Evolutionary conservation across 139 green algal species (phyloP).

Genomic region (Chlamydomonas urium): DNA sequence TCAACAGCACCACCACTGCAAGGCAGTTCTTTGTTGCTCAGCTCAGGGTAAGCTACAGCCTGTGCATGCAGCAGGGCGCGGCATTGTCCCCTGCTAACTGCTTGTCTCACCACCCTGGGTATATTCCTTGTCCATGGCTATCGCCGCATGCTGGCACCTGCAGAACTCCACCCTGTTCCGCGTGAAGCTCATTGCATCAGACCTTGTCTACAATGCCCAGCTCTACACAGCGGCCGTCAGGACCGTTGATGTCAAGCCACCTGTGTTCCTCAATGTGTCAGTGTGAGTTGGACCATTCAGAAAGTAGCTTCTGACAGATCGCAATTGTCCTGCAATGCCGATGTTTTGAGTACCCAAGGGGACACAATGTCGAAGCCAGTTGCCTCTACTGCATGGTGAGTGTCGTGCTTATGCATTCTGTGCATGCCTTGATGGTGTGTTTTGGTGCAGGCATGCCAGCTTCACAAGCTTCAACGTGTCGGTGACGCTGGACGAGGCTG

Average conservation of each 20-base stretch:
- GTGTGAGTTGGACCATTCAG: neutral
- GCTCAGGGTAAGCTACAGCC: neutral
- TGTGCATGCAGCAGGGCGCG: too few relatives aligned
- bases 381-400: too few relatives aligned
- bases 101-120: too few relatives aligned
- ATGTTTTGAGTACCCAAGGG: too few relatives aligned
- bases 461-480: constrained; percentile 30
- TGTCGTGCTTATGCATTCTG: too few relatives aligned
- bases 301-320: too few relatives aligned
- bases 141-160: neutral
- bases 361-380: too few relatives aligned
- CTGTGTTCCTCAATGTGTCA: constrained; percentile 11
- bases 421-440: neutral
- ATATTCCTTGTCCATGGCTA: too few relatives aligned
- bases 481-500: constrained; percentile 32
- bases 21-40: neutral
- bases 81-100: too few relatives aligned
- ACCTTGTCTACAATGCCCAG: constrained; percentile 25
- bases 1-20: neutral
- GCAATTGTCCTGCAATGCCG: too few relatives aligned
- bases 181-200: constrained; percentile 19
- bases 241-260: constrained; percentile 35
- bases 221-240: constrained; percentile 14
- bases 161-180: constrained; percentile 35
- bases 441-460: neutral